Percentiles rank a stretch among this genome's conserved stretches.
Evolutionary conservation across 768 basidiomycete genomes (phyloP).

Genomic region (Termitomyces sp.): DNA sequence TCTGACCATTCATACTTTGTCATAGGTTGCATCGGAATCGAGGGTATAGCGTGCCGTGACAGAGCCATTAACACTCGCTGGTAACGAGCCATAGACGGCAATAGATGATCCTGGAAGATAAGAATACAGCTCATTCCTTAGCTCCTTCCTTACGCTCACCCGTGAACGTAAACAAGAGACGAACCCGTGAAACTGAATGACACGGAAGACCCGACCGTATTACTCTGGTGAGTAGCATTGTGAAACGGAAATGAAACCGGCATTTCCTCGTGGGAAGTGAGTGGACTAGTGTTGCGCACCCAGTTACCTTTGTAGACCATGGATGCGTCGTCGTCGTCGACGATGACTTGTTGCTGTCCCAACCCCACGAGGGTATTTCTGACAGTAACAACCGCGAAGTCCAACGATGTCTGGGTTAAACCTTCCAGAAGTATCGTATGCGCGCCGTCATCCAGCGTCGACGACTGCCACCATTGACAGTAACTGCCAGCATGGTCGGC

Average conservation of each 20-base stretch:
- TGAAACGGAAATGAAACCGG: neutral
- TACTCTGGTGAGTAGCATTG: slow-evolving; percentile 1
- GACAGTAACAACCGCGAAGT: neutral
- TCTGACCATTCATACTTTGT: neutral
- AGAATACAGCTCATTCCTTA: neutral
- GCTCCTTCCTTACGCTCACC: neutral
- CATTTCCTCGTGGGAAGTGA: neutral
- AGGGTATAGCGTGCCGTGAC: neutral
- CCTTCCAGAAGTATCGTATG: neutral
- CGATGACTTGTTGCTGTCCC: slow-evolving; percentile 2
- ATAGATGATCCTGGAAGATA: neutral
- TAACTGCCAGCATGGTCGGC: neutral
- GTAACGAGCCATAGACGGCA: neutral
- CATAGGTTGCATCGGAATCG: neutral
- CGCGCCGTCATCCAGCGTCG: neutral
- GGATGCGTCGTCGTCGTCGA: neutral
- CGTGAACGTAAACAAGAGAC: neutral
- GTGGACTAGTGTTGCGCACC: neutral
- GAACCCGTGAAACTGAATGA: neutral
- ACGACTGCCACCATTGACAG: slow-evolving; percentile 6
- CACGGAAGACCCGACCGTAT: neutral
- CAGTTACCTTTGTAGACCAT: neutral
- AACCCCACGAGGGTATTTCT: neutral
- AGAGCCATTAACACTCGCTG: neutral
- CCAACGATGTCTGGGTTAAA: neutral